A percentile compares a stretch with the other conserved stretches of the same genome.
Conservation (phyloP, 306 rosid genomes). For the Glycine latifolia region DNA sequence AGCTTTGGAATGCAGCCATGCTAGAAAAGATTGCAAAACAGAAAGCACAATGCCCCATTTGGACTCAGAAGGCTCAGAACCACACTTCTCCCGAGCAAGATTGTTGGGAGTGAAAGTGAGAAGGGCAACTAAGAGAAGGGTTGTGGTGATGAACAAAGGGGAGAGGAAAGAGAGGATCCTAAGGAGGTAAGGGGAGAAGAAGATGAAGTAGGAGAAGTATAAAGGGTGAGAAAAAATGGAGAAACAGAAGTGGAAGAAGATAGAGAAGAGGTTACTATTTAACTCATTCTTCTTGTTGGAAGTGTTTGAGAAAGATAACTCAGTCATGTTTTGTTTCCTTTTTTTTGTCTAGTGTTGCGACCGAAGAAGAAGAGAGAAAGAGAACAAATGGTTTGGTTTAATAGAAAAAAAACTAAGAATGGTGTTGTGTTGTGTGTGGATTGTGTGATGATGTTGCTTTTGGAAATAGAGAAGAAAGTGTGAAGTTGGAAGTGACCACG, state of each 20-base stretch:
- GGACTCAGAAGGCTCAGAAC: constrained; percentile 50
- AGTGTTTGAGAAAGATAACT: constrained; percentile 58
- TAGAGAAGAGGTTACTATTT: constrained; percentile 52
- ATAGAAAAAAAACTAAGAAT: constrained; percentile 15
- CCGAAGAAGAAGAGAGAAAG: constrained; percentile 47
- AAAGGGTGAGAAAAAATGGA: constrained; percentile 83
- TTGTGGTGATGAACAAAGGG: constrained; percentile 81
- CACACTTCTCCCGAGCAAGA: constrained; percentile 42
- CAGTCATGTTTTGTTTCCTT: constrained; percentile 54
- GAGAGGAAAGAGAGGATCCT: constrained; percentile 82
- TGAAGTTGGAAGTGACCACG: constrained; percentile 57
- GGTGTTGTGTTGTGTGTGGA: constrained; percentile 35
- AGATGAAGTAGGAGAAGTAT: constrained; percentile 82
- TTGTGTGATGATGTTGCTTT: constrained; percentile 46
- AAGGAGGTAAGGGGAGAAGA: constrained; percentile 83
- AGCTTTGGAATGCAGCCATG: constrained; percentile 48
- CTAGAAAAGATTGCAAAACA: constrained; percentile 47
- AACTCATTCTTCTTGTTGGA: constrained; percentile 42
- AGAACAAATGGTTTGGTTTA: constrained; percentile 40
- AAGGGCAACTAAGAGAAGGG: constrained; percentile 72
- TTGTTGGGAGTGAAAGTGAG: constrained; percentile 63
- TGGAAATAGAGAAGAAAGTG: constrained; percentile 44
- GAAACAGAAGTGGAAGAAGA: constrained; percentile 58
- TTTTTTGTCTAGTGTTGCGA: neutral
- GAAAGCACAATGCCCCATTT: constrained; percentile 55